These are phyloP conservation scores for Penicillium sp. DNA, from an alignment of 2,329 filamentous ascomycete genomes.

Conservation along the genomic window DNA sequence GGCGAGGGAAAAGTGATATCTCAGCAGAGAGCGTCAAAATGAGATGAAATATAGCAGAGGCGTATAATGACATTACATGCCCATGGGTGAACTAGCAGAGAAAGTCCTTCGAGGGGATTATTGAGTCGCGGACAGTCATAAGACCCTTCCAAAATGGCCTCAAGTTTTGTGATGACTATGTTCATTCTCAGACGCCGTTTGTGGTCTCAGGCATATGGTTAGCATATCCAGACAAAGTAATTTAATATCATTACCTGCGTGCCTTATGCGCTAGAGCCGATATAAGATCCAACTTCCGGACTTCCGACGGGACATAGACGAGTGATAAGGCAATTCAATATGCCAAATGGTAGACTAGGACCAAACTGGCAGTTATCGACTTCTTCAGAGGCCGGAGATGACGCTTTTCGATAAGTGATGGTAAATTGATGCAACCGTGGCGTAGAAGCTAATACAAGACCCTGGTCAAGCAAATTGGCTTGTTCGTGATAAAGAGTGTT, in stretches of 20 bases:
- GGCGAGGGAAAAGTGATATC: too few relatives aligned
- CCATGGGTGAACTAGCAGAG: too few relatives aligned
- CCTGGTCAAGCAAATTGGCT: not conserved
- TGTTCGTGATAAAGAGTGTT: not conserved
- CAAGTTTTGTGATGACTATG: too few relatives aligned
- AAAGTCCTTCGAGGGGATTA: too few relatives aligned
- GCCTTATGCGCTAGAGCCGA: not conserved
- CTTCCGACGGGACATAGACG: not conserved
- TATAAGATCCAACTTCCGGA: not conserved
- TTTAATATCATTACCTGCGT: not conserved
- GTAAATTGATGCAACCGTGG: not conserved
- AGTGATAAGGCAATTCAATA: not conserved
- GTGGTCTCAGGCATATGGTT: not conserved
- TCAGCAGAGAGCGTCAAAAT: too few relatives aligned
- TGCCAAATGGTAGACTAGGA: not conserved
- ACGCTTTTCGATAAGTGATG: not conserved
- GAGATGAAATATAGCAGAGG: too few relatives aligned
- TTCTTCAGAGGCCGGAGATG: not conserved
- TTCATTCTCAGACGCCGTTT: too few relatives aligned
- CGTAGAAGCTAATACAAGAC: not conserved
- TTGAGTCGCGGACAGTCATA: too few relatives aligned
- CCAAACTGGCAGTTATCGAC: not conserved
- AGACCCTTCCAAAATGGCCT: too few relatives aligned
- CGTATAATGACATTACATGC: too few relatives aligned
- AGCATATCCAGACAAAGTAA: not conserved